These are phyloP conservation scores for Chlorophyllum brunneum DNA, from an alignment of 768 basidiomycete genomes.

Conservation along the genomic window DNA sequence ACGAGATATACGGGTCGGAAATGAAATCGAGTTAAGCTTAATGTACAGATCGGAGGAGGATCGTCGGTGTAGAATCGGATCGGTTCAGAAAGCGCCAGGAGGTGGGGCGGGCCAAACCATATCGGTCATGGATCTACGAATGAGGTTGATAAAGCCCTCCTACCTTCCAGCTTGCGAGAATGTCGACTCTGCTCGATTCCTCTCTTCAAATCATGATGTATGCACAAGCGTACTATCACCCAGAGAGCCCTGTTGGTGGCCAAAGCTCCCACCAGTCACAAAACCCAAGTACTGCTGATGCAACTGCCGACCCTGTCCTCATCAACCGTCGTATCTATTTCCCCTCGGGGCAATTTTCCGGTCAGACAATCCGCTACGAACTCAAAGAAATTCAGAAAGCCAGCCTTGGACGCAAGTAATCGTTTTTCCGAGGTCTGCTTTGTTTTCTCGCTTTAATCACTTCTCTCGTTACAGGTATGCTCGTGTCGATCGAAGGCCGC, in stretches of 20 bases:
- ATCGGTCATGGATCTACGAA: slow-evolving; percentile 12
- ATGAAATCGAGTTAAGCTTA: background rate
- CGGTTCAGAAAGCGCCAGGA: slow-evolving; percentile 4
- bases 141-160: slow-evolving; percentile 13
- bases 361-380: slow-evolving; percentile 51
- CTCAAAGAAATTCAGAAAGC: slow-evolving; percentile 61
- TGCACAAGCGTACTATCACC: slow-evolving; percentile 1
- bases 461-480: slow-evolving; percentile 41
- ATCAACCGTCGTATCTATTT: slow-evolving; percentile 55
- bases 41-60: slow-evolving; percentile 10
- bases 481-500: slow-evolving; percentile 56
- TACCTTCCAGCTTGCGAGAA: slow-evolving; percentile 8
- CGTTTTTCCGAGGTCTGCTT: slow-evolving; percentile 8
- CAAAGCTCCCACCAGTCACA: background rate
- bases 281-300: background rate
- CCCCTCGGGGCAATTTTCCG: slow-evolving; percentile 56
- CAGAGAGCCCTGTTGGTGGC: background rate
- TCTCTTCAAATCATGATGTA: slow-evolving; percentile 8
- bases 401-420: slow-evolving; percentile 64
- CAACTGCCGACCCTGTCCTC: slow-evolving; percentile 17
- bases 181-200: slow-evolving; percentile 1
- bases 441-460: slow-evolving; percentile 13
- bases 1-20: background rate
- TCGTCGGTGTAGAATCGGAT: slow-evolving; percentile 12
- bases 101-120: slow-evolving; percentile 9